These are phyloP conservation scores for Cyclaneusma minus DNA, from an alignment of 2,329 filamentous ascomycete genomes.

Conservation along the genomic window DNA sequence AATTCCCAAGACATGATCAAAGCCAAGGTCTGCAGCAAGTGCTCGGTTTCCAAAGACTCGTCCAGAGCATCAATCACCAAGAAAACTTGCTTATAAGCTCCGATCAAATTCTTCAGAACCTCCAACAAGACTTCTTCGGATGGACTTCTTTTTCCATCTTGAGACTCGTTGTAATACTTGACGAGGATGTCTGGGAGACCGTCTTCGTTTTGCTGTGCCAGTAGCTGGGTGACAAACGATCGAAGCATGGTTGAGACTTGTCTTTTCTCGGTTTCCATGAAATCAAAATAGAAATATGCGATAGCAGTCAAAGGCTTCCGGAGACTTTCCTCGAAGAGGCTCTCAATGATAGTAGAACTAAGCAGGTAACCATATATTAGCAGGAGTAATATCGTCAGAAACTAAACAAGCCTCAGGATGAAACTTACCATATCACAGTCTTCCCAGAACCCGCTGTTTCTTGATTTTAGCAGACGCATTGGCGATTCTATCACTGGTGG, in stretches of 20 bases:
- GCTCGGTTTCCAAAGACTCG: conserved; percentile 10
- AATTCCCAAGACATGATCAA: conserved; percentile 1
- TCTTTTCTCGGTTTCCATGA: conserved; percentile 23
- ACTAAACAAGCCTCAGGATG: no score
- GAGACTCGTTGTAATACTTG: conserved; percentile 13
- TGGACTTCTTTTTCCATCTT: conserved; percentile 13
- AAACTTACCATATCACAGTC: no score
- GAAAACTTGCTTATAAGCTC: conserved; percentile 11
- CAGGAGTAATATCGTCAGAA: no score
- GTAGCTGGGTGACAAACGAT: conserved; percentile 21
- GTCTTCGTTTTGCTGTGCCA: conserved; percentile 6
- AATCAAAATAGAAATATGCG: conserved; percentile 26
- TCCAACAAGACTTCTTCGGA: conserved; percentile 11
- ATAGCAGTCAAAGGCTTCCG: no score
- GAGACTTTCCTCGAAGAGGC: no score
- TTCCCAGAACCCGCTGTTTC: no score
- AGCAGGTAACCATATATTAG: no score
- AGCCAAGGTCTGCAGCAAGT: conserved; percentile 3
- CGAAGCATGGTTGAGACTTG: conserved; percentile 18
- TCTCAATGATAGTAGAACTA: no score
- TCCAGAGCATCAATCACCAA: conserved; percentile 18
- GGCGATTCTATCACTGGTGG: no score
- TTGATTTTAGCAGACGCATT: no score
- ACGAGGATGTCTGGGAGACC: conserved; percentile 7
- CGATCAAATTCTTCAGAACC: conserved; percentile 12